Percentiles rank a stretch among this genome's conserved stretches.
phyloP scores from a whole-genome alignment of 192 early-diverging fungal species.

The Umbelopsis sp. region DNA sequence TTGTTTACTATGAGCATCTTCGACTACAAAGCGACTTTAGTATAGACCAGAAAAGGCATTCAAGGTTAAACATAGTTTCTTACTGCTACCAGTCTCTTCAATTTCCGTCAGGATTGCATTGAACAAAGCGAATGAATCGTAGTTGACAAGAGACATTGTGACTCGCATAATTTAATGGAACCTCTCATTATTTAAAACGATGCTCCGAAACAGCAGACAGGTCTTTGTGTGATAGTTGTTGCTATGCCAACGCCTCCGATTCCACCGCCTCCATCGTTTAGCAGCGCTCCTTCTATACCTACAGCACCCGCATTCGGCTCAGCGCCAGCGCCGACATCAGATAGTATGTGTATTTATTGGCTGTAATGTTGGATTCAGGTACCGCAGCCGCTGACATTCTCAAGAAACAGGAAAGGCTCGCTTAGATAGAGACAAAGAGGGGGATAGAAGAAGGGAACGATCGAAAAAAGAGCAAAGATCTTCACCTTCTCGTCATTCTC shows the following conservation, averaged over 20 bases:
- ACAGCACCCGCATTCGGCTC: neutral
- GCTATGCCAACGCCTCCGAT: constrained; percentile 10
- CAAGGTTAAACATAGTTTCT: neutral
- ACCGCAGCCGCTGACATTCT: neutral
- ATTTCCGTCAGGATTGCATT: constrained; percentile 7
- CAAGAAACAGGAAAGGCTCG: neutral
- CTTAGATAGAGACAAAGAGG: neutral
- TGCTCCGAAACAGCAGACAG: neutral
- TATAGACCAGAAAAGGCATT: neutral
- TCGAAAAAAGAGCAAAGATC: neutral
- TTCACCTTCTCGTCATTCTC: constrained; percentile 16
- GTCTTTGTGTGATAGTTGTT: neutral
- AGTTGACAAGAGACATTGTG: constrained; percentile 11
- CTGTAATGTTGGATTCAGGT: neutral
- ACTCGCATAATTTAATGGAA: neutral
- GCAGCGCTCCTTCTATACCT: neutral
- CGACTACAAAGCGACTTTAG: neutral
- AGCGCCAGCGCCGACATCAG: constrained; percentile 2
- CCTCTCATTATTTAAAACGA: neutral
- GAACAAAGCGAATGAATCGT: neutral
- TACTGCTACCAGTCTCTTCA: constrained; percentile 13
- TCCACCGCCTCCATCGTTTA: constrained; percentile 6
- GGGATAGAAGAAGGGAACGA: neutral
- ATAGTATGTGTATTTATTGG: neutral
- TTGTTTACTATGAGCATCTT: constrained; percentile 10